These are phyloP conservation scores for Cytospora paraplurivora DNA, from an alignment of 2,329 filamentous ascomycete genomes.

Conservation along the genomic window DNA sequence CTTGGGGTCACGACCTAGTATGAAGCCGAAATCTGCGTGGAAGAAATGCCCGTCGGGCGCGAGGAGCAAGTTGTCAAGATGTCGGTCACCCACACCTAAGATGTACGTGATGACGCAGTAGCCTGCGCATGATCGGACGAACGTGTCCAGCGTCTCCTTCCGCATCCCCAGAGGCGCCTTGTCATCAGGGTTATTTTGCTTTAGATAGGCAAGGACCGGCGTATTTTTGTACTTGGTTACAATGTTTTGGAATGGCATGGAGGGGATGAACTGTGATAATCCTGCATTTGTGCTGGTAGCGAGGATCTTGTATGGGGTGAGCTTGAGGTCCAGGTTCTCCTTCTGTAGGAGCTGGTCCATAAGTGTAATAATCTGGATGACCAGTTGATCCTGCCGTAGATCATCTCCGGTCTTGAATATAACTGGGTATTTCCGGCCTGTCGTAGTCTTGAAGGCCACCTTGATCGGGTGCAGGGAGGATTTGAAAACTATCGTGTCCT, in stretches of 20 bases:
- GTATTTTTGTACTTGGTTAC: constrained; percentile 77
- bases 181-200: constrained; percentile 85
- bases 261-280: constrained; percentile 90
- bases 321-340: constrained; percentile 92
- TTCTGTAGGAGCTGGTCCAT: constrained; percentile 97
- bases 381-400: constrained; percentile 91
- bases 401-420: constrained; percentile 98
- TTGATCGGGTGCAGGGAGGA: constrained; percentile 91
- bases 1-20: constrained; percentile 94
- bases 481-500: constrained; percentile 91
- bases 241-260: constrained; percentile 80
- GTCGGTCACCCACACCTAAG: constrained; percentile 91
- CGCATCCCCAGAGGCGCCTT: constrained; percentile 80
- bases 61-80: constrained; percentile 92
- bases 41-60: constrained; percentile 93
- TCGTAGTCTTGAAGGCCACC: constrained; percentile 82
- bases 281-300: constrained; percentile 89
- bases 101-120: constrained; percentile 99
- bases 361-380: constrained; percentile 94
- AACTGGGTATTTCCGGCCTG: constrained; percentile 80
- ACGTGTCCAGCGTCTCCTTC: constrained; percentile 91
- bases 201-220: constrained; percentile 74
- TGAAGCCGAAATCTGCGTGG: constrained; percentile 98
- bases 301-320: constrained; percentile 94
- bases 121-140: constrained; percentile 92